phyloP scores from a whole-genome alignment of 2,329 filamentous ascomycete species.

The Calonectria pauciramosa region DNA sequence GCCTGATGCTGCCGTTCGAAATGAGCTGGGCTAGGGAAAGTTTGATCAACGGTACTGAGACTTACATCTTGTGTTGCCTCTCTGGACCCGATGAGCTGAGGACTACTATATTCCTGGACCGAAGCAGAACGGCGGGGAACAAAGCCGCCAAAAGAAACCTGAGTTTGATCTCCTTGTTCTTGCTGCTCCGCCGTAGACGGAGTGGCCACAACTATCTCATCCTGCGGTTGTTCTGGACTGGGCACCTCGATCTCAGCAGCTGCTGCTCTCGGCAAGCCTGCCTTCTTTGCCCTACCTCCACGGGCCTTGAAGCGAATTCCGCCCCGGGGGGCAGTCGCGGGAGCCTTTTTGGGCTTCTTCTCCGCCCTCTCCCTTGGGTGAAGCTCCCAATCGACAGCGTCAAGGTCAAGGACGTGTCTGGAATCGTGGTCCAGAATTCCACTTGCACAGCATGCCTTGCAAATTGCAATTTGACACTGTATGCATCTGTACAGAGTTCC shows the following conservation, averaged over 20 bases:
- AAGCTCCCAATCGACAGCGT: conserved; percentile 22
- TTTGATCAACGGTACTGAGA: not conserved
- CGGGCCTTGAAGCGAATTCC: not conserved
- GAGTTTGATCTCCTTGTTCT: not conserved
- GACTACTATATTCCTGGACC: not conserved
- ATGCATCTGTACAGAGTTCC: conserved; percentile 22
- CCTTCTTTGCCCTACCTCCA: not conserved
- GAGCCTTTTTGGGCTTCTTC: conserved; percentile 4
- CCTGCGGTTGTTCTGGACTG: not conserved
- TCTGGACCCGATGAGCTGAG: too few relatives aligned
- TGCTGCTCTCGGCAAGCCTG: not conserved
- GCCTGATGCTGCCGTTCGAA: not conserved
- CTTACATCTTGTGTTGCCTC: not conserved
- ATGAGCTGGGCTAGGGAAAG: not conserved
- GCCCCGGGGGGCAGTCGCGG: not conserved
- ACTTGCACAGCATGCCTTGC: conserved; percentile 13
- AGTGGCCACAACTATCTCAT: not conserved
- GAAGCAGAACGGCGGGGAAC: not conserved
- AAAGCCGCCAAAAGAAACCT: not conserved
- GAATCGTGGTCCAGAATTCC: conserved; percentile 22
- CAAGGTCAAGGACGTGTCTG: conserved; percentile 17
- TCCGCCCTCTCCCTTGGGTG: not conserved
- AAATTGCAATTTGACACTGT: conserved; percentile 25
- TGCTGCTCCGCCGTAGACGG: not conserved
- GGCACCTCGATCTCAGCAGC: not conserved